These are phyloP conservation scores for Dentipellis sp. DNA, from an alignment of 768 basidiomycete species.

Conservation along the genomic window DNA sequence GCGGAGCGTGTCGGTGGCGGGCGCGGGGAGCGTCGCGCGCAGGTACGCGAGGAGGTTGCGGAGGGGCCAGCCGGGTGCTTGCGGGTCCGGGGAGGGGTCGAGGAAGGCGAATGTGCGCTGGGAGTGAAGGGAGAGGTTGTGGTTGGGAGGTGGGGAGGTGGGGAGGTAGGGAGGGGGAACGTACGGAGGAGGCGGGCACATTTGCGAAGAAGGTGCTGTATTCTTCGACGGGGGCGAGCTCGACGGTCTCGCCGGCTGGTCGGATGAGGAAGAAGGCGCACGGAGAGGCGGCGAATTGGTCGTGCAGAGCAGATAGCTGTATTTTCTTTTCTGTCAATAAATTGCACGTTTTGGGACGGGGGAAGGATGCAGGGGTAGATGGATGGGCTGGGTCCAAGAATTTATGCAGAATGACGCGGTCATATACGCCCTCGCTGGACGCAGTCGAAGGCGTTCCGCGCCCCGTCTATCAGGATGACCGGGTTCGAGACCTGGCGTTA, in stretches of 20 bases:
- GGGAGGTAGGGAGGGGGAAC: constrained; percentile 14
- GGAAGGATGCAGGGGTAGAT: neutral
- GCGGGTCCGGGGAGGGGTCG: constrained; percentile 71
- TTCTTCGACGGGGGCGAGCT: constrained; percentile 46
- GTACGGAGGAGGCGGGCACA: constrained; percentile 31
- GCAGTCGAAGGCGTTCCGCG: no score
- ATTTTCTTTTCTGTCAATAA: no score
- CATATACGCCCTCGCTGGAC: no score
- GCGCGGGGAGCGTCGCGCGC: constrained; percentile 43
- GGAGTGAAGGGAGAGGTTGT: neutral
- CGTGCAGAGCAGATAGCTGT: constrained; percentile 45
- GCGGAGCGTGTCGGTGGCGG: constrained; percentile 35
- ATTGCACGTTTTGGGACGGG: neutral
- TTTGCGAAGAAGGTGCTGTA: constrained; percentile 49
- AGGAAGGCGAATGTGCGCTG: constrained; percentile 24
- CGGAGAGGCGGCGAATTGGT: constrained; percentile 31
- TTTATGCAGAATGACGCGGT: no score
- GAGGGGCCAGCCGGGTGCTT: constrained; percentile 74
- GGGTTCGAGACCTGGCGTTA: no score
- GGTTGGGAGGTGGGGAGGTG: neutral
- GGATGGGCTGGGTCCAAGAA: no score
- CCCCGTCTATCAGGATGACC: no score
- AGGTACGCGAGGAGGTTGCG: constrained; percentile 88
- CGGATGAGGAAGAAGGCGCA: constrained; percentile 59
- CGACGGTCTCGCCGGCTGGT: constrained; percentile 21